Conservation (phyloP, 2,329 filamentous ascomycete species). For the Aspergillus caelatus region DNA sequence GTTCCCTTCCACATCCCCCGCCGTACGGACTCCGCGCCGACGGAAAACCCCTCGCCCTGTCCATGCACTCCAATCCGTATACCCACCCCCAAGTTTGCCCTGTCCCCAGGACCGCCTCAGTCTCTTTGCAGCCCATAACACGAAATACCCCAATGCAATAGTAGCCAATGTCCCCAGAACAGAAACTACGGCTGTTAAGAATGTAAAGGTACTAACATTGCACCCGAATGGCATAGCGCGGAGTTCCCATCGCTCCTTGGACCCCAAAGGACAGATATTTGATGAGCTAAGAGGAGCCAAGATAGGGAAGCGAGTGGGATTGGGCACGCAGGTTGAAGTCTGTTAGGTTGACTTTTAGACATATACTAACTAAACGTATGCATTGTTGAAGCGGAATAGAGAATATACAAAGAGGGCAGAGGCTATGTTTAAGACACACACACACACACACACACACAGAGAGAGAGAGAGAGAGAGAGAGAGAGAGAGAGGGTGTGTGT, state of each 20-base stretch:
- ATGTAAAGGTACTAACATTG: conserved; percentile 43
- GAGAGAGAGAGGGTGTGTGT: too few species aligned
- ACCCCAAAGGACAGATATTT: conserved; percentile 43
- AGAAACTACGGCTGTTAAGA: conserved; percentile 38
- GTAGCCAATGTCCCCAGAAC: conserved; percentile 32
- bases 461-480: too few species aligned
- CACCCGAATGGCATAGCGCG: conserved; percentile 43
- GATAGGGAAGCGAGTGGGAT: conserved; percentile 38
- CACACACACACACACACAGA: too few species aligned
- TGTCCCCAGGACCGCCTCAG: conserved; percentile 14
- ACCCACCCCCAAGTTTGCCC: conserved; percentile 3
- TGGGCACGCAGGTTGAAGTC: conserved; percentile 46
- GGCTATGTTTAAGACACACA: not conserved
- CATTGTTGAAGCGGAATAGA: not conserved
- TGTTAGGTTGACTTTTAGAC: conserved; percentile 13
- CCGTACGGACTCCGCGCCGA: not conserved
- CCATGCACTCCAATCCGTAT: not conserved
- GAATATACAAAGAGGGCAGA: not conserved
- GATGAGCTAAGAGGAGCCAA: conserved; percentile 39
- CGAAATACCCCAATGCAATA: conserved; percentile 21
- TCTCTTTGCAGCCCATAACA: conserved; percentile 21
- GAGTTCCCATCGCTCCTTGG: conserved; percentile 47
- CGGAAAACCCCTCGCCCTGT: not conserved
- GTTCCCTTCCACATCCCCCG: conserved; percentile 14
- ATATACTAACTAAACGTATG: not conserved